Evolutionary conservation across 2,329 filamentous ascomycete genomes (phyloP).

Genomic region (Epichloe baconii): DNA sequence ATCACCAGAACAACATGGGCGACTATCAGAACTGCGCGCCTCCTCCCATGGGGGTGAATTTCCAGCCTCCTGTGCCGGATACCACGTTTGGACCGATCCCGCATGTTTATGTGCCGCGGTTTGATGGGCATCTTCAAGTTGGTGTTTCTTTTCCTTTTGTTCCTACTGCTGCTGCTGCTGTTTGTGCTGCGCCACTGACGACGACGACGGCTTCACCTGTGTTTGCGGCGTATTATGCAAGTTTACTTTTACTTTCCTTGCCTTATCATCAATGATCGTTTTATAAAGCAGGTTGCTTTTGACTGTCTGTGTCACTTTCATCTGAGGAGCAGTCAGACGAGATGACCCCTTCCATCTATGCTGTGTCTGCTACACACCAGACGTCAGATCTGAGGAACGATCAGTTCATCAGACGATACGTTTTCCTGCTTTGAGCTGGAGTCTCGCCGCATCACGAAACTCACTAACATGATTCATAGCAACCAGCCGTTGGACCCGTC

Average conservation of each 20-base stretch:
- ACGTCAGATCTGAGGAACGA: not conserved
- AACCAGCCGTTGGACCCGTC: constrained; percentile 17
- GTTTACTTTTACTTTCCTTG: constrained; percentile 10
- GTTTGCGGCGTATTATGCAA: constrained; percentile 27
- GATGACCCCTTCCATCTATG: not conserved
- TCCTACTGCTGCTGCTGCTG: constrained; percentile 14
- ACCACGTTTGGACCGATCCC: constrained; percentile 41
- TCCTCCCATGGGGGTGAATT: constrained; percentile 33
- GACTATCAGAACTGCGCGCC: constrained; percentile 31
- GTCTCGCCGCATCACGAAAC: not conserved
- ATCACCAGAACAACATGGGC: constrained; percentile 17
- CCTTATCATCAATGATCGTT: constrained; percentile 5
- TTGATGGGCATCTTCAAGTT: constrained; percentile 27
- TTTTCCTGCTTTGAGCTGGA: no score
- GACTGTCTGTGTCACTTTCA: not conserved
- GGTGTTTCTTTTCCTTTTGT: constrained; percentile 12
- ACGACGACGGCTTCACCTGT: constrained; percentile 18
- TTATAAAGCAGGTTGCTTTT: constrained; percentile 5
- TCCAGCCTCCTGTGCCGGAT: constrained; percentile 45
- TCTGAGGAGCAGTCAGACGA: not conserved
- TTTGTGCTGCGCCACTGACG: constrained; percentile 11
- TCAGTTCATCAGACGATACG: not conserved
- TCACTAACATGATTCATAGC: constrained; percentile 13
- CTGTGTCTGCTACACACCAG: not conserved
- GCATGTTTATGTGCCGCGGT: constrained; percentile 43